Evolutionary conservation across 2,329 filamentous ascomycete genomes (phyloP), one percentile per base, ranked within the genome.

Genomic region (Beauveria asiatica): DNA sequence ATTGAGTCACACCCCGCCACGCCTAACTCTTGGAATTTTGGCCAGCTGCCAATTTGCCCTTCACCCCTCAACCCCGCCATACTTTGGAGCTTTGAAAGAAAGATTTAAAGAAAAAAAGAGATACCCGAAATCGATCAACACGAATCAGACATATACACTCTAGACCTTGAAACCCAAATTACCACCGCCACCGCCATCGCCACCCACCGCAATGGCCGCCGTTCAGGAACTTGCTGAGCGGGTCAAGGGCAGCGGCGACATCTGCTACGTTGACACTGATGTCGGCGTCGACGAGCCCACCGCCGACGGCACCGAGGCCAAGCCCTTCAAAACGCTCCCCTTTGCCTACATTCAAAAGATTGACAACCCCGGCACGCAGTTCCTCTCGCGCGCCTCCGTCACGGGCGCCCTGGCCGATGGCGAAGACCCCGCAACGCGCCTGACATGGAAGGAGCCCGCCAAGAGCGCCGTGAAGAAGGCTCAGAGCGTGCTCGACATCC

Each of bases 391-490:
- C 71, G 88, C 89, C 66, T 87, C 85, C 33, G 78, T 82, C 62
- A 86, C 83, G 53, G 84, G 83, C 27, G 72, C 82, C 23, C 74
- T 81, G n/a, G 80, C 77, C 59, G 80, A 81, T 66, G 81, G 81
- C 70, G 85, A 85, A 63, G 89, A 90, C 67, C 80, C 82, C 64
- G 78, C 80, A 58, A 81, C 80, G 58, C 82, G 84, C 65, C 74
- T 87, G 64, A 82, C 85, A 67, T 96, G 88, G 88, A 93, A 92
- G 77, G 86, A 88, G 59, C 88, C 85, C 21, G 87, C 89, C 62
- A 95, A 94, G 78, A 89, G 88, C 62, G 90, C 90, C 23, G 74
- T 91, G 70, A 96, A 96, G 80, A 95, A 95, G 76, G 89, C 88
- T 4, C 84, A 84, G 77, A 86, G 85, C 72, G 85, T 85, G 64